phyloP scores from a whole-genome alignment of 768 basidiomycete species.

The Lactifluus piperatus region DNA sequence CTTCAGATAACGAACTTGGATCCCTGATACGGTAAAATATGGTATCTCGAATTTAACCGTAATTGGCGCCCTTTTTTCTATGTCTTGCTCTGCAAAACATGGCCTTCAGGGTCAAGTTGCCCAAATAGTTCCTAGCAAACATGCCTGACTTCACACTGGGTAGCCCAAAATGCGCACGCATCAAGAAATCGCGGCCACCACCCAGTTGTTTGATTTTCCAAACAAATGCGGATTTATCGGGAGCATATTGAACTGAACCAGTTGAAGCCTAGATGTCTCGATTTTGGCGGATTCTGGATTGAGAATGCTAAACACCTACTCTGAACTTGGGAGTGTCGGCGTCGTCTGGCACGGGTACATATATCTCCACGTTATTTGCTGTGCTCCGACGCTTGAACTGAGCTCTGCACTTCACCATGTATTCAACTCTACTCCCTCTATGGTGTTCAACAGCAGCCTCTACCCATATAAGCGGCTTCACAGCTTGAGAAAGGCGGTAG shows the following conservation, averaged over 20 bases:
- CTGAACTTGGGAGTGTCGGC: conserved; percentile 97
- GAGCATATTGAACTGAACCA: conserved; percentile 92
- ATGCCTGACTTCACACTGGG: conserved; percentile 86
- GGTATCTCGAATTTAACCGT: conserved; percentile 98
- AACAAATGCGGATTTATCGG: conserved; percentile 96
- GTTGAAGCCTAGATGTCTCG: conserved; percentile 69
- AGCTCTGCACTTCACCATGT: conserved; percentile 92
- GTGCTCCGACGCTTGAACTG: conserved; percentile 96
- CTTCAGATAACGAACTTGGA: conserved; percentile 96
- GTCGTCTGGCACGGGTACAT: conserved; percentile 98
- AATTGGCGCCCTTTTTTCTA: conserved; percentile 88
- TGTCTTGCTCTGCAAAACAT: conserved; percentile 47
- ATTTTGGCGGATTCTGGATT: neutral
- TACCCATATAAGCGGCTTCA: conserved; percentile 96
- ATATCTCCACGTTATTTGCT: conserved; percentile 98
- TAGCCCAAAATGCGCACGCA: conserved; percentile 96
- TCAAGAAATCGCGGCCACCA: conserved; percentile 91
- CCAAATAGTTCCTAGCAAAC: conserved; percentile 24
- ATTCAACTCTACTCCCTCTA: conserved; percentile 87
- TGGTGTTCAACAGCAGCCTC: conserved; percentile 96
- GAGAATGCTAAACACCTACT: conserved; percentile 36
- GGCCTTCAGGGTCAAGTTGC: neutral
- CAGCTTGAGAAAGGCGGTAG: conserved; percentile 91
- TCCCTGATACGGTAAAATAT: conserved; percentile 96
- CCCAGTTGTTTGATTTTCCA: conserved; percentile 99